Percentiles rank a stretch among this genome's conserved stretches.
Conservation (phyloP, 192 early-diverging fungal genomes). For the Nowakowskiella sp. region DNA sequence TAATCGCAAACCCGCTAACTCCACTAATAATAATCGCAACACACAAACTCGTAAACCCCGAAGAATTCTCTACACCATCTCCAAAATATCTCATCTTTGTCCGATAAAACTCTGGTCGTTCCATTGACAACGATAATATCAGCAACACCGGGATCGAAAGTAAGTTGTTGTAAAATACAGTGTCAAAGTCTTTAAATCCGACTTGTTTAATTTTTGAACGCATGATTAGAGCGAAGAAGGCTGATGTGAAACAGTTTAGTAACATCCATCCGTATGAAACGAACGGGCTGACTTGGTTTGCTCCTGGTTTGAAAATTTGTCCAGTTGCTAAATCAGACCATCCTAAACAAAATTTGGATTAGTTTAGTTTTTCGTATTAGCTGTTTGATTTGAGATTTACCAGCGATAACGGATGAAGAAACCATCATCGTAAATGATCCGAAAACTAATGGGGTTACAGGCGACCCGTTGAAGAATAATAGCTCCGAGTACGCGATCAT, state of each 20-base stretch:
- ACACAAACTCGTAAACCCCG: conserved; percentile 41
- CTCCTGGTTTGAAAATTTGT: conserved; percentile 22
- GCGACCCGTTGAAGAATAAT: conserved; percentile 65
- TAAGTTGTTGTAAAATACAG: conserved; percentile 95
- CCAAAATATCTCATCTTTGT: conserved; percentile 27
- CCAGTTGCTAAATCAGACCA: conserved; percentile 35
- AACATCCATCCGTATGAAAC: conserved; percentile 72
- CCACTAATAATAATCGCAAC: conserved; percentile 70
- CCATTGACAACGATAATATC: conserved; percentile 26
- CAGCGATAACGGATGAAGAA: conserved; percentile 20
- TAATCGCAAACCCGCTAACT: conserved; percentile 82
- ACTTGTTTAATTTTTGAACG: conserved; percentile 81
- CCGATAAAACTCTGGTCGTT: conserved; percentile 13
- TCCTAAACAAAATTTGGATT: conserved; percentile 6
- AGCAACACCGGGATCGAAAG: conserved; percentile 69
- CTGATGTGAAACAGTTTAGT: conserved; percentile 82
- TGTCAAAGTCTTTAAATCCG: conserved; percentile 96
- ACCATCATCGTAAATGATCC: conserved; percentile 65
- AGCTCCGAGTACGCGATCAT: conserved; percentile 91
- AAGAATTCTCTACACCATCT: conserved; percentile 13
- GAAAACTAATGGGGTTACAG: conserved; percentile 74
- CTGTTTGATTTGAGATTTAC: conserved; percentile 17
- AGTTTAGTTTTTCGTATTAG: not conserved
- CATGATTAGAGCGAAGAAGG: conserved; percentile 83
- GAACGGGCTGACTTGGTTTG: not conserved